A percentile compares a stretch with the other conserved stretches of the same genome.
Conservation (phyloP, 1,139 yeast genomes). For the Hemisphaericaspora xylofermentans region DNA sequence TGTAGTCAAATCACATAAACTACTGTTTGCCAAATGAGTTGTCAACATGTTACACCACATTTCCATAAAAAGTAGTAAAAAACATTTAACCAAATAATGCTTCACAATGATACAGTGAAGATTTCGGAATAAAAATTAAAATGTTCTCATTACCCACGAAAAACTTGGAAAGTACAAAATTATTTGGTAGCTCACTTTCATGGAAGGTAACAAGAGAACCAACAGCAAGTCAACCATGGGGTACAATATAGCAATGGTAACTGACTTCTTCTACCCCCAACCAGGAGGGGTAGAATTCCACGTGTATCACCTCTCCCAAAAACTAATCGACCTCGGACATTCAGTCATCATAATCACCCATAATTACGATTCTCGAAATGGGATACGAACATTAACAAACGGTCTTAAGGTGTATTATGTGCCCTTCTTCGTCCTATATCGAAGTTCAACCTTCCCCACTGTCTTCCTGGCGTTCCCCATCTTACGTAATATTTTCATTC, state of each 20-base stretch:
- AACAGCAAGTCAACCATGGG: slow-evolving; percentile 15
- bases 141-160: too few species aligned
- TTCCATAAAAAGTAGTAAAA: too few species aligned
- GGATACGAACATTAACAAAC: slow-evolving; percentile 78
- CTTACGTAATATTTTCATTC: slow-evolving; percentile 74
- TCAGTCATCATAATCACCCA: slow-evolving; percentile 90
- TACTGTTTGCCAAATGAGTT: too few species aligned
- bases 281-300: slow-evolving; percentile 98
- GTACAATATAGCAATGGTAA: slow-evolving; percentile 71
- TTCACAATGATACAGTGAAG: too few species aligned
- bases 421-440: slow-evolving; percentile 73
- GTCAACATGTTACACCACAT: too few species aligned
- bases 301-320: slow-evolving; percentile 77
- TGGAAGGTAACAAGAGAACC: background rate
- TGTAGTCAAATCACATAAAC: too few species aligned
- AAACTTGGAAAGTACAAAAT: too few species aligned
- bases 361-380: slow-evolving; percentile 78
- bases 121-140: too few species aligned
- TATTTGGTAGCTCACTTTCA: too few species aligned
- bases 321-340: slow-evolving; percentile 81
- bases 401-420: slow-evolving; percentile 92
- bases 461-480: slow-evolving; percentile 88
- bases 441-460: slow-evolving; percentile 86
- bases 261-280: slow-evolving; percentile 97
- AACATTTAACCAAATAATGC: too few species aligned